phyloP scores from a whole-genome alignment of 1,284 basidiomycete species.

The Stereum hirsutum region DNA sequence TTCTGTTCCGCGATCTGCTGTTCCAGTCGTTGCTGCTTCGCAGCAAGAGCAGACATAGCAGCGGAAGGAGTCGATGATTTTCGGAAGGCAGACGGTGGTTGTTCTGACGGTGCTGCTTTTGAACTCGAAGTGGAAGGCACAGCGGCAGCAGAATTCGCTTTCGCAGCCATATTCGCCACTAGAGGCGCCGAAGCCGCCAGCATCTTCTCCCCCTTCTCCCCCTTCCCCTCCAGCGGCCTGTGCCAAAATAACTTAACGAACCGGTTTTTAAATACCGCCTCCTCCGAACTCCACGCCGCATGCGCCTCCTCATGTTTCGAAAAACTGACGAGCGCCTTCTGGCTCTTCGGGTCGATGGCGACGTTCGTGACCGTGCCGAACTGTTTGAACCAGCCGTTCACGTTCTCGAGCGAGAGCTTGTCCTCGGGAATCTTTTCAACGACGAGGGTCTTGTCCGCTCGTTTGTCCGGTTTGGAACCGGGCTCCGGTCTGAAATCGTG shows the following conservation, averaged over 20 bases:
- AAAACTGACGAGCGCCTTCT: slow-evolving; percentile 85
- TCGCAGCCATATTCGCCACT: slow-evolving; percentile 48
- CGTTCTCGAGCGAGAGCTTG: slow-evolving; percentile 66
- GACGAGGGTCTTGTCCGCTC: slow-evolving; percentile 80
- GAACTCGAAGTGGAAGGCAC: slow-evolving; percentile 3
- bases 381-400: slow-evolving; percentile 86
- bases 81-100: slow-evolving; percentile 14
- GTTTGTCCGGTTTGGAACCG: slow-evolving; percentile 53
- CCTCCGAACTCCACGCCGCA: slow-evolving; percentile 86
- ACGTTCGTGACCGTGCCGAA: slow-evolving; percentile 94
- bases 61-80: slow-evolving; percentile 21
- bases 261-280: slow-evolving; percentile 88
- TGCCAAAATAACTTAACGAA: slow-evolving; percentile 97
- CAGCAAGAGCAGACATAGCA: slow-evolving; percentile 44
- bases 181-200: slow-evolving; percentile 71
- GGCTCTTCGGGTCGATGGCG: slow-evolving; percentile 68
- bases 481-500: slow-evolving; percentile 58
- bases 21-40: slow-evolving; percentile 72
- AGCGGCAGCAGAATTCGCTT: slow-evolving; percentile 11
- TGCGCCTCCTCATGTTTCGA: slow-evolving; percentile 80
- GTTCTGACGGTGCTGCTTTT: slow-evolving; percentile 9
- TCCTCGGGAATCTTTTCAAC: slow-evolving; percentile 91
- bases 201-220: slow-evolving; percentile 62
- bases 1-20: slow-evolving; percentile 89
- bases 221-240: slow-evolving; percentile 82